Evolutionary conservation across 331 rosid genomes (phyloP).

Genomic region (Erythrophleum ivorense): DNA sequence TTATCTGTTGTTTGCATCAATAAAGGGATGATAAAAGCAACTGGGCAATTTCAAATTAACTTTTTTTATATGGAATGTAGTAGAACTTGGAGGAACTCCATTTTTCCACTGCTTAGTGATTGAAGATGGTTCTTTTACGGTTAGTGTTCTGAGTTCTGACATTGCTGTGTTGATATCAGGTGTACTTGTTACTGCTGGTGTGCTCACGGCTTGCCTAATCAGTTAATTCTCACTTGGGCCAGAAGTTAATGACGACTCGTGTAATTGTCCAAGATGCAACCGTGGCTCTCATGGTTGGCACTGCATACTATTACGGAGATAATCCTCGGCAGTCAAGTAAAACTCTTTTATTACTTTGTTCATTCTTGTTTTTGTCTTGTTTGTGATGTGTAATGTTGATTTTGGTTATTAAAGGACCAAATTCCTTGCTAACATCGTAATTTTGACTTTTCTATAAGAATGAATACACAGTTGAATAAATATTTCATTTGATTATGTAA

Average conservation of each 20-base stretch:
- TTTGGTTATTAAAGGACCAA: conserved; percentile 36
- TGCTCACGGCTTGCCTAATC: conserved; percentile 87
- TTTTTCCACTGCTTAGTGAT: neutral
- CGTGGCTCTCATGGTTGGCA: conserved; percentile 95
- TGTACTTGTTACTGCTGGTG: conserved; percentile 87
- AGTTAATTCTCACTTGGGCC: conserved; percentile 91
- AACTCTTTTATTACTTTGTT: conserved; percentile 37
- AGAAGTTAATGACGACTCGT: conserved; percentile 95
- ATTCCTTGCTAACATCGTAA: conserved; percentile 1
- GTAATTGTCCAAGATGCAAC: conserved; percentile 94
- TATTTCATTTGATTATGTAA: conserved; percentile 10
- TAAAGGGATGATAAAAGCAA: neutral
- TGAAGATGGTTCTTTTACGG: conserved; percentile 3
- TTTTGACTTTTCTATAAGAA: neutral
- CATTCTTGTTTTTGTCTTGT: neutral
- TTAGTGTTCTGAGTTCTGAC: conserved; percentile 6
- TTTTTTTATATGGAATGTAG: neutral
- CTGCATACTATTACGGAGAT: conserved; percentile 85
- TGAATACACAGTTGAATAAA: conserved; percentile 23
- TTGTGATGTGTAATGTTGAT: conserved; percentile 10
- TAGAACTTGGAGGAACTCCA: neutral
- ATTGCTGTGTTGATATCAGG: conserved; percentile 55
- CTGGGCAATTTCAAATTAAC: conserved; percentile 16
- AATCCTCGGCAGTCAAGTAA: conserved; percentile 72
- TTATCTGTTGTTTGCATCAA: conserved; percentile 3